Base-by-base conservation (phyloP, 202 grass and related monocot genomes). In the Brachypodium distachyon region DNA sequence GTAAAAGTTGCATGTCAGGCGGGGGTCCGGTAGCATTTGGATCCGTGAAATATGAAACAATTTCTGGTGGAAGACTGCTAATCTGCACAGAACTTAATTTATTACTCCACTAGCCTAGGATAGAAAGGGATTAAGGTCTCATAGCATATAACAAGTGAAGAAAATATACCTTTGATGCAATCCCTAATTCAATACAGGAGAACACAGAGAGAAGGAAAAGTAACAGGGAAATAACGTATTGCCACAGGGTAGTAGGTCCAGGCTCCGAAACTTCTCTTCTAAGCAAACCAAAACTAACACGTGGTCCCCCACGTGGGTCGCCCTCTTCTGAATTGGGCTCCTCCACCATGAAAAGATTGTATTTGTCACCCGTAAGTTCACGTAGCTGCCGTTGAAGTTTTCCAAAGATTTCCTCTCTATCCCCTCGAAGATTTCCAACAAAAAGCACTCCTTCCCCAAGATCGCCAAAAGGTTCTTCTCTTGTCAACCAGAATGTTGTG, bases 401-500 rank as follows among this genome's bases (percentile, higher is more conserved):
- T 16, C 85, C 80, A 87, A 96, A 99, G 53, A 96, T 91, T 56
- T 93, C 85, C 54, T 99, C 96, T 60, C 87, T 99, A 39, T 96
- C 88, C 70, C 89, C 87, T 32, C 92, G 79, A 42, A 99, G 74
- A 78, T 99, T 99, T 32, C 96, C 96, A 69, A 99, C 60, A 81
- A 99, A 99, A 56, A 99, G 87, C 26, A 96, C 85, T 32, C 96
- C 96, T 89, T 99, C 96, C 18, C 87, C 85, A 74, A 99, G 90
- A 74, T 99, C 96, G 34, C 96, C 96, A 87, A 99, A 99, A 46
- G 89, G 81, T 86, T 99, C 96, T 86, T 99, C 92, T 86, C 32
- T 99, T 55, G 92, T 99, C 68, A 99, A 85, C 96, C 96, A 99
- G 67, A 99, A 99, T 82, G 96, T 99, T 61, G 96, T 90, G 81